Evolutionary conservation across 345 rosid genomes (phyloP), one percentile per base, ranked within the genome.

Genomic region (Salix suchowensis): DNA sequence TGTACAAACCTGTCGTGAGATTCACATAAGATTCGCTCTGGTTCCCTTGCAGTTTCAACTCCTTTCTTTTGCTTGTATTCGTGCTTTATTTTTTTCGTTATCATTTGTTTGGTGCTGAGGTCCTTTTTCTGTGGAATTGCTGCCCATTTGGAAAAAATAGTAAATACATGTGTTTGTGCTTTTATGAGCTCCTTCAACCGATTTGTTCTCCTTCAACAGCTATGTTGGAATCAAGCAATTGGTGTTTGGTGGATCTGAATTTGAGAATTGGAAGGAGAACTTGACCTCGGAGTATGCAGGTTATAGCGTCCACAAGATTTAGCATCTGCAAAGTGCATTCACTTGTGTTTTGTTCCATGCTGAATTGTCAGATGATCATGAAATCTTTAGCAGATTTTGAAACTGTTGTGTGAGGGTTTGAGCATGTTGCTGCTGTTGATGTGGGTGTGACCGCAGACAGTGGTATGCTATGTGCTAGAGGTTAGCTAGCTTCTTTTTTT

Each of bases 221-320:
- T 86, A 82, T 78, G 76, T 90, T 0, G 98, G 97, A 71, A 89
- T 93, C n/a, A 91, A 93, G 89, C 90, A 88, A 79, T 32, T 95
- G 82, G 91, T 85, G 64, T 90, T 95, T 79, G 98, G 98, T 67
- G 97, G 98, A 67, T 85, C 97, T 2, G 91, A 93, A 75, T 90
- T 86, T 48, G 94, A 90, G 85, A 86, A 42, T 77, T 95, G 98
- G 98, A 89, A 89, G 71, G 97, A 93, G 81, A 86, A 79, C 78
- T 71, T 88, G 73, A 93, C 82, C 28, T 86, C 89, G 1, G 98
- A 95, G 76, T 97, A 90, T 77, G 85, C 87, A 60, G 94, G 90
- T 70, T 95, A 77, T 78, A 88, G 88, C 24, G 79, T 87, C 68
- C 97, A 89, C 88, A 88, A 82, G 84, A 89, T 95, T 79, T 93